These are phyloP conservation scores for Talaromyces sp. DNA, from an alignment of 2,329 filamentous ascomycete species.

Conservation along the genomic window DNA sequence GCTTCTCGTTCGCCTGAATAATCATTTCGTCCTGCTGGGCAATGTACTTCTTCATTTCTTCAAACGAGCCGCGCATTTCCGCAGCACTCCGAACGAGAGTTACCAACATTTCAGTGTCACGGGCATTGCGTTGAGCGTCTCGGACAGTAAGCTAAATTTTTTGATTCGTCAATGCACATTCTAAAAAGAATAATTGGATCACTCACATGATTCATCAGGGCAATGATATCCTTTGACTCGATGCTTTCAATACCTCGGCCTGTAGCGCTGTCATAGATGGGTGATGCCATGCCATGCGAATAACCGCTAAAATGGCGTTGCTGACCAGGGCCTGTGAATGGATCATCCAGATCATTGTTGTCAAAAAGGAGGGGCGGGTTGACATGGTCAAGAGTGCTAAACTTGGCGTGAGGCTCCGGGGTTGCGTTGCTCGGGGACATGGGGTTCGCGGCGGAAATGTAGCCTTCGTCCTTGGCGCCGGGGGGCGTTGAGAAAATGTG, in stretches of 20 bases:
- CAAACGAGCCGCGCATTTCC: conserved; percentile 95
- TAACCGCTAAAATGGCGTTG: conserved; percentile 74
- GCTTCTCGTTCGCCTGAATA: conserved; percentile 78
- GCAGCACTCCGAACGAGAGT: conserved; percentile 88
- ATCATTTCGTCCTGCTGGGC: conserved; percentile 85
- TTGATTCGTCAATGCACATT: conserved; percentile 20
- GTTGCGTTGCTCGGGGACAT: conserved; percentile 45
- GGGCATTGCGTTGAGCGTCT: conserved; percentile 90
- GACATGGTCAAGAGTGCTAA: conserved; percentile 48
- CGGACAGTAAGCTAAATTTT: conserved; percentile 71
- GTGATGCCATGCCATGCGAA: conserved; percentile 85
- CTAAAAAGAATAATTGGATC: background rate
- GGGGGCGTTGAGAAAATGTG: conserved; percentile 46
- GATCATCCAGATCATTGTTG: conserved; percentile 40
- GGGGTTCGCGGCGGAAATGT: conserved; percentile 69
- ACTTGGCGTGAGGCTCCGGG: conserved; percentile 40
- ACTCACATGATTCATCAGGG: conserved; percentile 89
- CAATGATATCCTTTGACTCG: conserved; percentile 92
- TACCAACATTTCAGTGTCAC: conserved; percentile 93
- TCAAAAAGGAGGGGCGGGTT: conserved; percentile 44
- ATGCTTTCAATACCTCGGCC: conserved; percentile 86
- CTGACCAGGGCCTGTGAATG: conserved; percentile 55
- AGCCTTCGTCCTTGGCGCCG: conserved; percentile 78
- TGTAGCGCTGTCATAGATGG: conserved; percentile 83
- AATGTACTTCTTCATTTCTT: conserved; percentile 89